These are phyloP conservation scores for Scheffersomyces lignosus DNA, from an alignment of 805 yeast species.

Conservation along the genomic window DNA sequence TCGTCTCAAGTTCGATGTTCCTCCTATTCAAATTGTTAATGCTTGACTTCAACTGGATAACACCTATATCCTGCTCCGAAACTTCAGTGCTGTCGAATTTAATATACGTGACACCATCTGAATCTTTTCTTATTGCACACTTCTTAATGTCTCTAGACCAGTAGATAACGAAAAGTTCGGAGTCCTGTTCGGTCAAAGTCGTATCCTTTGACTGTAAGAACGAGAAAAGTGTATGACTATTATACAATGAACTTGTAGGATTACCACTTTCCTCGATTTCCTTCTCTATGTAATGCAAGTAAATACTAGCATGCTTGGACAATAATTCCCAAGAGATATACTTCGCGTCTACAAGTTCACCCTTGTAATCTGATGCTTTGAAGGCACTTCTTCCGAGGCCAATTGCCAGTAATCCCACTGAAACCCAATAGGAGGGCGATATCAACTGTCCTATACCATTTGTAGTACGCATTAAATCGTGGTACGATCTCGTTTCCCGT, in stretches of 20 bases:
- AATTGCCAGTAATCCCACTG: conserved; percentile 9
- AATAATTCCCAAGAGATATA: conserved; percentile 24
- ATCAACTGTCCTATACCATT: conserved; percentile 5
- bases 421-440: conserved; percentile 12
- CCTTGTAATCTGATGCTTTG: conserved; percentile 10
- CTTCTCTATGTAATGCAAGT: conserved; percentile 3
- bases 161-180: conserved; percentile 25
- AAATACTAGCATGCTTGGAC: conserved; percentile 5
- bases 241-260: conserved; percentile 15
- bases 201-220: conserved; percentile 7
- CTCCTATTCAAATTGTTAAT: conserved; percentile 19
- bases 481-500: conserved; percentile 4
- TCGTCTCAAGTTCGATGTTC: conserved; percentile 15
- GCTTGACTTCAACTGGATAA: conserved; percentile 25
- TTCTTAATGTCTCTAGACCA: conserved; percentile 25
- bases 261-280: conserved; percentile 10
- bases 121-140: conserved; percentile 7
- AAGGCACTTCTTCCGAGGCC: conserved; percentile 3
- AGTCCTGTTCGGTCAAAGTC: conserved; percentile 21
- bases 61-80: conserved; percentile 30
- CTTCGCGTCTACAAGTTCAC: conserved; percentile 18
- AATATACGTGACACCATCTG: conserved; percentile 14
- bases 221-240: conserved; percentile 10
- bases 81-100: conserved; percentile 21
- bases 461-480: conserved; percentile 1